Conservation (phyloP, 1,139 yeast genomes). For the Magnusiomyces tetraspermus region DNA sequence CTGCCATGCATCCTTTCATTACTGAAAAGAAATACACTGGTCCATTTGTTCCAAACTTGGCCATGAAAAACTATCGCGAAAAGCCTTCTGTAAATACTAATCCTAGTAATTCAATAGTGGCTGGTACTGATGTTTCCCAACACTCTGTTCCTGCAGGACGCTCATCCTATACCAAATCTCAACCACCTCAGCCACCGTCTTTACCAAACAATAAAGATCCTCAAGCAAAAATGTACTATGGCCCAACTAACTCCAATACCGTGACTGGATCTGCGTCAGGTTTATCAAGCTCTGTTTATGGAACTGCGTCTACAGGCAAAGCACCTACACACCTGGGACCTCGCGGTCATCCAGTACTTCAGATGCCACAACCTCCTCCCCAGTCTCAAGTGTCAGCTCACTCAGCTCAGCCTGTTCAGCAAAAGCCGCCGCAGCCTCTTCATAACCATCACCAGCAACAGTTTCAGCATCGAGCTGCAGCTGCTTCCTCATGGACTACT, state of each 20-base stretch:
- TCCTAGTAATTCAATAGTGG: too few relatives aligned
- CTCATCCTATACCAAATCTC: slow-evolving; percentile 5
- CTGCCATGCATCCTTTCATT: slow-evolving; percentile 82
- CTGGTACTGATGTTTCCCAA: neutral
- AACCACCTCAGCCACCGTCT: slow-evolving; percentile 4
- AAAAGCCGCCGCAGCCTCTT: slow-evolving; percentile 2
- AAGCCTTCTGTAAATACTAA: too few relatives aligned
- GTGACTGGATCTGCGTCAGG: too few relatives aligned
- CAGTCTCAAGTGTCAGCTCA: neutral
- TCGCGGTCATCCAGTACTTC: neutral
- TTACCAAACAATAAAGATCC: neutral
- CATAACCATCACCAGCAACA: slow-evolving; percentile 8
- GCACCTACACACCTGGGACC: too few relatives aligned
- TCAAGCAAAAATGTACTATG: neutral
- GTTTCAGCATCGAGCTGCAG: neutral
- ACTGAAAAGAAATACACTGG: slow-evolving; percentile 35
- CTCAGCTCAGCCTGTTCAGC: neutral
- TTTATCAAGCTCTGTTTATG: too few relatives aligned
- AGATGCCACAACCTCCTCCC: slow-evolving; percentile 3
- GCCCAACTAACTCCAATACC: too few relatives aligned
- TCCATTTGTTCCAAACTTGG: slow-evolving; percentile 29
- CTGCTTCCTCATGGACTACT: slow-evolving; percentile 5
- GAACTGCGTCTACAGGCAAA: too few relatives aligned
- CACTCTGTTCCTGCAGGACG: neutral
- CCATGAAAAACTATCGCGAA: slow-evolving; percentile 4